phyloP scores from a whole-genome alignment of 2,329 filamentous ascomycete genomes.

The Simplicillium aogashimaense region DNA sequence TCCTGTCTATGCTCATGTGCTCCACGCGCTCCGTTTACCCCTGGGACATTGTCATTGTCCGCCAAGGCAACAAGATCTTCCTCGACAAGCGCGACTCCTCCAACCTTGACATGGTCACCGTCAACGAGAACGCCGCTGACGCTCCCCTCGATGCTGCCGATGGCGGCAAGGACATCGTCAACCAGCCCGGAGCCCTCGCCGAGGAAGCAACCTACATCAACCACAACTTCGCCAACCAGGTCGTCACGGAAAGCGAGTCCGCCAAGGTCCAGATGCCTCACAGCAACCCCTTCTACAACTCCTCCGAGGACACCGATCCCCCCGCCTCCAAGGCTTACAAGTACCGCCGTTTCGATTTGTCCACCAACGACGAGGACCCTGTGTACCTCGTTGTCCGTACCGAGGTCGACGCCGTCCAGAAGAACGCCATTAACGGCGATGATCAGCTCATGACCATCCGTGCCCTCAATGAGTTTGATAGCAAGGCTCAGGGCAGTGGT shows the following conservation, averaged over 20 bases:
- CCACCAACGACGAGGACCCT: conserved; percentile 87
- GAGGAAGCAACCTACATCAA: conserved; percentile 99
- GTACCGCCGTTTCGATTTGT: conserved; percentile 94
- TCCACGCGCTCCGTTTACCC: conserved; percentile 92
- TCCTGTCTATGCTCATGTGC: conserved; percentile 99
- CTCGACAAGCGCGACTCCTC: conserved; percentile 97
- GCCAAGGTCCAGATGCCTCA: conserved; percentile 76
- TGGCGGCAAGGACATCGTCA: conserved; percentile 87
- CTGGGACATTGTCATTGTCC: conserved; percentile 93
- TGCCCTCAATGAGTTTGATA: conserved; percentile 98
- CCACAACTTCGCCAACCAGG: conserved; percentile 98
- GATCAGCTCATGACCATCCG: conserved; percentile 89
- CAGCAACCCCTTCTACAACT: conserved; percentile 96
- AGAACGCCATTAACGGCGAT: conserved; percentile 86
- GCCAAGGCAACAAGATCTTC: conserved; percentile 94
- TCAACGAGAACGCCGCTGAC: conserved; percentile 97
- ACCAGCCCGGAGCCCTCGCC: conserved; percentile 85
- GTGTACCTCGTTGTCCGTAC: conserved; percentile 89
- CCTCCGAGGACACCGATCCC: conserved; percentile 84
- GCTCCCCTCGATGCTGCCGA: conserved; percentile 86
- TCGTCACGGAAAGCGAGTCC: conserved; percentile 71
- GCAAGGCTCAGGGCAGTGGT: conserved; percentile 90
- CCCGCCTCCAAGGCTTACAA: conserved; percentile 96
- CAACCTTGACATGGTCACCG: conserved; percentile 91
- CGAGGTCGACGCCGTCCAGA: conserved; percentile 89